Evolutionary conservation across 352 stramenopile genomes (phyloP), one percentile per base, ranked within the genome.

Genomic region (Globisporangium radiosum): DNA sequence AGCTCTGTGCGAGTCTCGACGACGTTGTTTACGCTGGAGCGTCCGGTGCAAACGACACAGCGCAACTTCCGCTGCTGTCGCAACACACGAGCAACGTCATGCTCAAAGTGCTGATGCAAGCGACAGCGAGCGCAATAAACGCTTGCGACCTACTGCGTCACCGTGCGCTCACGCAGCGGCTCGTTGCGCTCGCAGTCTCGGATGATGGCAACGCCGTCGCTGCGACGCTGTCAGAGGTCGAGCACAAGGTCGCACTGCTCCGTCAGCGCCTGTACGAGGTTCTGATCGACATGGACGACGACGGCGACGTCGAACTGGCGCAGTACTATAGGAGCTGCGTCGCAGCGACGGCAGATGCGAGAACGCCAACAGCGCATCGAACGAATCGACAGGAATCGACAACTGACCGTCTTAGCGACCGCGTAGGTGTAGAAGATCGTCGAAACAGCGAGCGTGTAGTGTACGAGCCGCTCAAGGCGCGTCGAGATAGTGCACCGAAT

Each of bases 261-360:
- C 75, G 75, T 6, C 67, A 81, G 25, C 73, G 84, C 44, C 19
- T 88, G 0, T 81, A 85, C 42, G 44, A 64, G 19, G 63, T 78
- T 15, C 50, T 82, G 33, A 44, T 81, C 8, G 68, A 72, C 10
- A 54, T 78, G 39, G 62, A 60, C 10, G 65, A 79, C 7, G 71
- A 72, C 49, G 69, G 54, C 4, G 52, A 71, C 9, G 19, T 45
- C 6, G 71, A 82, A 38, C 38, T 85, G 17, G n/a, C 47, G 17
- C 49, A 50, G 40, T 13, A 9, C 10, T 57, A 6, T 19, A 56
- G 5, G n/a, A 19, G 37, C 11, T 4, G 1, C 8, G 6, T 44
- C 11, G 15, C 11, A 13, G 25, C 5, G 2, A n/a, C 5, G 33
- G n/a, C 36, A 42, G 8, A 10, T n/a, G 13, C 19, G 19, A 33